These are phyloP conservation scores for Botryotinia globosa DNA, from an alignment of 2,329 filamentous ascomycete genomes.

Conservation along the genomic window DNA sequence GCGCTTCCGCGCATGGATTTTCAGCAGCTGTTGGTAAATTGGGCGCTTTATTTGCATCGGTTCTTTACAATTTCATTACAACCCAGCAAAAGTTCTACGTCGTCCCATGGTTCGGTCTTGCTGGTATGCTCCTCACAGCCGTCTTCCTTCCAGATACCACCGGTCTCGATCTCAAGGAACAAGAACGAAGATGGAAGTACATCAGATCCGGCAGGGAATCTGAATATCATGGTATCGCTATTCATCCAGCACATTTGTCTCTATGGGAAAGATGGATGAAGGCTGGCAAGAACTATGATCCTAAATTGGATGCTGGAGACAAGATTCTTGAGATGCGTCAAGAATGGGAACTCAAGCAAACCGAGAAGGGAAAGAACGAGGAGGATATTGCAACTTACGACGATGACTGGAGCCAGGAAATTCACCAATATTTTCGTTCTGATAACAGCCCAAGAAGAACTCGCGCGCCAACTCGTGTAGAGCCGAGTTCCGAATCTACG, in stretches of 20 bases:
- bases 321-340: conserved; percentile 79
- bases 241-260: conserved; percentile 85
- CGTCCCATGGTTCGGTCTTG: conserved; percentile 92
- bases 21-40: conserved; percentile 88
- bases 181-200: conserved; percentile 89
- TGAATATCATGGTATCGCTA: conserved; percentile 90
- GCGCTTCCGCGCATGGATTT: conserved; percentile 90
- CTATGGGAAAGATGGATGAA: conserved; percentile 82
- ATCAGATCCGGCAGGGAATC: conserved; percentile 72
- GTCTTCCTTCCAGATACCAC: conserved; percentile 96
- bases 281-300: conserved; percentile 77
- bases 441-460: conserved; percentile 11
- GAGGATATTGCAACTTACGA: conserved; percentile 22
- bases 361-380: conserved; percentile 38
- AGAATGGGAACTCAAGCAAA: conserved; percentile 59
- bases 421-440: conserved; percentile 31
- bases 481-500: not conserved
- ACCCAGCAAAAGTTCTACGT: conserved; percentile 83
- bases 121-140: conserved; percentile 76
- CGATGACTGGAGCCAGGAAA: conserved; percentile 31
- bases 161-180: conserved; percentile 93
- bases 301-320: conserved; percentile 75
- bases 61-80: conserved; percentile 94
- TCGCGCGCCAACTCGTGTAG: not conserved
- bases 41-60: conserved; percentile 79